A percentile compares a stretch with the other conserved stretches of the same genome.
phyloP scores from a whole-genome alignment of 148 eudicot genomes.

The Silene uniflora region DNA sequence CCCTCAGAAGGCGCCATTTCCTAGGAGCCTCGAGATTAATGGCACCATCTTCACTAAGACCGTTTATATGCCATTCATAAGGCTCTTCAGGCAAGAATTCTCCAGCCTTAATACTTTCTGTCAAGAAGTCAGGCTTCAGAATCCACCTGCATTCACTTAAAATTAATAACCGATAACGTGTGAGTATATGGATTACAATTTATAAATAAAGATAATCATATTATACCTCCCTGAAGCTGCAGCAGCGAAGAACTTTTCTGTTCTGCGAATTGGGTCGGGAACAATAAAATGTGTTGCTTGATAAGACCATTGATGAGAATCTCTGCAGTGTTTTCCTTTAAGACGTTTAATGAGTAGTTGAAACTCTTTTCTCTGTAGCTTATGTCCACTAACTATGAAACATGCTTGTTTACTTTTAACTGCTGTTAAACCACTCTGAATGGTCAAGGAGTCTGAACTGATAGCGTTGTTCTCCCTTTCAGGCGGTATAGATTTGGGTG shows the following conservation, averaged over 20 bases:
- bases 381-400: constrained; percentile 83
- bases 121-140: constrained; percentile 78
- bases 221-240: constrained; percentile 92
- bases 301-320: constrained; percentile 94
- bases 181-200: background rate
- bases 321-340: constrained; percentile 84
- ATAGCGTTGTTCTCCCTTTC: constrained; percentile 14
- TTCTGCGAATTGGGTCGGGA: constrained; percentile 84
- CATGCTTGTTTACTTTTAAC: constrained; percentile 45
- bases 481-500: constrained; percentile 25
- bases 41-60: constrained; percentile 80
- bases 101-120: constrained; percentile 69
- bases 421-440: background rate
- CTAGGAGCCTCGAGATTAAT: constrained; percentile 91
- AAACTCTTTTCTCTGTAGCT: constrained; percentile 84
- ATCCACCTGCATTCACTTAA: constrained; percentile 69
- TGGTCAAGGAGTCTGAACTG: constrained; percentile 10
- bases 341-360: constrained; percentile 66
- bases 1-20: constrained; percentile 89
- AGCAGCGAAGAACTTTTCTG: constrained; percentile 96
- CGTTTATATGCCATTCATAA: constrained; percentile 84
- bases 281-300: constrained; percentile 92
- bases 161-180: background rate
- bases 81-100: constrained; percentile 81
- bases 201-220: background rate